phyloP scores from a whole-genome alignment of 2,329 filamentous ascomycete species.

The Epichloe glyceriae region DNA sequence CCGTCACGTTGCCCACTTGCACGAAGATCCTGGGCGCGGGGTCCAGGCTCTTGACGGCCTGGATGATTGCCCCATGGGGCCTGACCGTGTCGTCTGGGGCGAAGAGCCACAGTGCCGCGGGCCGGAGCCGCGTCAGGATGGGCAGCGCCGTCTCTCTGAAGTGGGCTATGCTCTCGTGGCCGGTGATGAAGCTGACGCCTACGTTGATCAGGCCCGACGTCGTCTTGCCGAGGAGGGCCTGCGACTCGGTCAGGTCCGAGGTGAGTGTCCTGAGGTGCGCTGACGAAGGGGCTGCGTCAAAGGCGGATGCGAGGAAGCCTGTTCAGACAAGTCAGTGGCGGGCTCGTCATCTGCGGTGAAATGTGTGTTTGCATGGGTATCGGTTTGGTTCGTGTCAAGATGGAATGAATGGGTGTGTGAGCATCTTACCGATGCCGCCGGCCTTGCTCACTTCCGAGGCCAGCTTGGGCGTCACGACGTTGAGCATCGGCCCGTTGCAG shows the following conservation, averaged over 20 bases:
- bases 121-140: constrained; percentile 37
- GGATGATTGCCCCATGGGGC: constrained; percentile 24
- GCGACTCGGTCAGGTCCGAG: constrained; percentile 18
- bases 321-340: background rate
- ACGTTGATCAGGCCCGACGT: constrained; percentile 35
- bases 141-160: constrained; percentile 33
- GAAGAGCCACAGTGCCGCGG: constrained; percentile 55
- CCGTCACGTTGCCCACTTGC: constrained; percentile 46
- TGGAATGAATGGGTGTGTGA: background rate
- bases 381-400: background rate
- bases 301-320: constrained; percentile 22
- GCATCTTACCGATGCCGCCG: constrained; percentile 22
- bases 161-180: constrained; percentile 25
- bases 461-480: constrained; percentile 19
- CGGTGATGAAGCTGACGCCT: constrained; percentile 44
- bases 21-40: constrained; percentile 38
- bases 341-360: background rate
- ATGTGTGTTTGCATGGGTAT: background rate
- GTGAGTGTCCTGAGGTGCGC: constrained; percentile 20
- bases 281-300: constrained; percentile 18
- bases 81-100: constrained; percentile 36
- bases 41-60: constrained; percentile 17
- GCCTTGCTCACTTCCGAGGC: constrained; percentile 25
- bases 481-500: constrained; percentile 25
- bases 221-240: constrained; percentile 14